phyloP scores from a whole-genome alignment of 805 yeast species.

The Helenozyma rhizophorensis region DNA sequence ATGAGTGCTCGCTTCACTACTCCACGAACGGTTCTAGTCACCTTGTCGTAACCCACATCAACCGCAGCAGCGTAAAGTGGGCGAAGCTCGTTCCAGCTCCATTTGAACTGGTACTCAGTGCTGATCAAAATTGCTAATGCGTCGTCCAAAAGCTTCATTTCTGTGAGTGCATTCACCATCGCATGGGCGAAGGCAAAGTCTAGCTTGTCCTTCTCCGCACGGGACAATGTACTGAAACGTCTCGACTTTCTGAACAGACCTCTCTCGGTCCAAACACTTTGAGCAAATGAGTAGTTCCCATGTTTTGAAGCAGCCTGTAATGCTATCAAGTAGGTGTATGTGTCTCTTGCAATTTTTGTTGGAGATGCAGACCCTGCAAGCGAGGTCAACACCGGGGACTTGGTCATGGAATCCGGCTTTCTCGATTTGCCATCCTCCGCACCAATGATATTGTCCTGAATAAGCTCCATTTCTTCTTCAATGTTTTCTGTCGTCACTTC shows the following conservation, averaged over 20 bases:
- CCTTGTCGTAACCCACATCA: slow-evolving; percentile 27
- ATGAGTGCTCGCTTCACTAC: slow-evolving; percentile 34
- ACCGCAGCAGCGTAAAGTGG: slow-evolving; percentile 27
- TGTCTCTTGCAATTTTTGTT: slow-evolving; percentile 22
- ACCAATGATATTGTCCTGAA: not conserved
- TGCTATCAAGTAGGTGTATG: slow-evolving; percentile 55
- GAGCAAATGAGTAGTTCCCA: slow-evolving; percentile 55
- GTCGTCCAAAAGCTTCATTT: slow-evolving; percentile 55
- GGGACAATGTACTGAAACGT: slow-evolving; percentile 40
- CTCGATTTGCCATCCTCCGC: not conserved
- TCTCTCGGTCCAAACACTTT: slow-evolving; percentile 70
- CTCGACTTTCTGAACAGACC: slow-evolving; percentile 62
- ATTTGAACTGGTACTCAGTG: slow-evolving; percentile 62
- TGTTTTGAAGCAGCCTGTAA: slow-evolving; percentile 62
- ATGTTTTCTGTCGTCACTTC: not conserved
- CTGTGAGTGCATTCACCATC: slow-evolving; percentile 59
- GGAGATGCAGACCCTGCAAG: slow-evolving; percentile 1
- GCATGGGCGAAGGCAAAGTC: slow-evolving; percentile 71
- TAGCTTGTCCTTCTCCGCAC: slow-evolving; percentile 34
- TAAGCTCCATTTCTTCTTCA: slow-evolving; percentile 10
- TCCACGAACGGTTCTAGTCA: slow-evolving; percentile 28
- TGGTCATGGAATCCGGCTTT: slow-evolving; percentile 11
- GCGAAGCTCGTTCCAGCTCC: slow-evolving; percentile 49
- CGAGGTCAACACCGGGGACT: slow-evolving; percentile 19
- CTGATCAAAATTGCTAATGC: slow-evolving; percentile 66